These are phyloP conservation scores for Vanrija sp. DNA, from an alignment of 1,284 basidiomycete genomes.

Conservation along the genomic window DNA sequence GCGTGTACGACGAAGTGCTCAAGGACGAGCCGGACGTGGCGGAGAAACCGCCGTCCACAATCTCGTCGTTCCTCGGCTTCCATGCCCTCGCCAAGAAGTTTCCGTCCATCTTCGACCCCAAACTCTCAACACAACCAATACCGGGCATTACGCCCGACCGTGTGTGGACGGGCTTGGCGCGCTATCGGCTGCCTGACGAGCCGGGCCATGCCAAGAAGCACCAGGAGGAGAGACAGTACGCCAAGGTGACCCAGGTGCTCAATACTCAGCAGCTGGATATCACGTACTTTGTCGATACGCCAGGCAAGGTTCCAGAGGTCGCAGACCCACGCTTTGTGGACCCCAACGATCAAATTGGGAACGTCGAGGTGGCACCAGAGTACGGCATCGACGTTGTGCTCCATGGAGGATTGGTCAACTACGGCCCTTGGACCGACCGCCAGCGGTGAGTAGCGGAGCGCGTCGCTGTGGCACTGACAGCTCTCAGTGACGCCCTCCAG, in stretches of 20 bases:
- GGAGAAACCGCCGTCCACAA: constrained; percentile 31
- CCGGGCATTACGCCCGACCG: constrained; percentile 35
- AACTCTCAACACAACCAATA: constrained; percentile 36
- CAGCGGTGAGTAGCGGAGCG: constrained; percentile 58
- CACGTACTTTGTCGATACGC: constrained; percentile 73
- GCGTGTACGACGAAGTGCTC: constrained; percentile 59
- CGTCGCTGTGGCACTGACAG: constrained; percentile 40
- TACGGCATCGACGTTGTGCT: constrained; percentile 85
- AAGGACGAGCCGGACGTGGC: constrained; percentile 45
- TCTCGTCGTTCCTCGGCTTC: constrained; percentile 41
- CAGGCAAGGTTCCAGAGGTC: constrained; percentile 44
- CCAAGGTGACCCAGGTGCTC: constrained; percentile 75
- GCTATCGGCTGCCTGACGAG: constrained; percentile 45
- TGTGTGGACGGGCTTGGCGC: constrained; percentile 51
- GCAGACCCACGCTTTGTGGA: constrained; percentile 51
- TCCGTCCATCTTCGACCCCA: constrained; percentile 35
- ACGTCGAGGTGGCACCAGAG: constrained; percentile 81
- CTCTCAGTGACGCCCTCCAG: constrained; percentile 60
- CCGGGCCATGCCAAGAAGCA: constrained; percentile 20
- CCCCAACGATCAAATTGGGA: constrained; percentile 65
- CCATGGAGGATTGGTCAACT: constrained; percentile 67
- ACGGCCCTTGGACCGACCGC: constrained; percentile 92
- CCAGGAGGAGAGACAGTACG: constrained; percentile 64
- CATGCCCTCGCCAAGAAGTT: constrained; percentile 36
- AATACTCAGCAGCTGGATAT: constrained; percentile 70